Base-by-base conservation (phyloP, 192 early-diverging fungal species). In the Diversispora epigaea region DNA sequence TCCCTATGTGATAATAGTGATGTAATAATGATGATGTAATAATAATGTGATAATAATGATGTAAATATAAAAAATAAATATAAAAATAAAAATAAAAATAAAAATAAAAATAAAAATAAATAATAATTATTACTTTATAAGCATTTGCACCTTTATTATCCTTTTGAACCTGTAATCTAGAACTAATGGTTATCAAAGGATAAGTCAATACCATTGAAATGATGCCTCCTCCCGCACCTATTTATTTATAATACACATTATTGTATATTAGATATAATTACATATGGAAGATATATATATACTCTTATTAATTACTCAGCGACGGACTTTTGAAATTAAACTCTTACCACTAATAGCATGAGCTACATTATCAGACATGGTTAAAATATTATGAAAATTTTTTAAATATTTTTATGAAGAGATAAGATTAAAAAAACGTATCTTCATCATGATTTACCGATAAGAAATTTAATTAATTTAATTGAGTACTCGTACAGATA, bases 151-250 rank as follows among this genome's bases (percentile, higher is more conserved):
- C 84, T 46, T 79, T 73, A 57, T 77, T 84, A 73, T 87, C 85
- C 80, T 89, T 88, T 80, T 94, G 91, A 7, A 93, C 93, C 72
- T 94, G 93, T 21, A 93, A 86, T 70, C 91, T 88, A 74, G 88
- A 91, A 80, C 88, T 95, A 81, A 92, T 86, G 50, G 89, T 91
- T 63, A 89, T 90, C 77, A 91, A 81, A 74, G 96, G 95, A 83
- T 98, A 99, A 11, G 97, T 98, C 77, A 96, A 85, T 15, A 89
- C 89, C 96, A 98, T 98, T 68, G 92, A 89, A 83, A 92, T 87
- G 78, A 95, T 93, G 77, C 93, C 93, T 76, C 93, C 93, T 71
- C 91, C 93, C 73, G 93, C 93, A 79, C 92, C 88, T 91, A 70
- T 71, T 14, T 32, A 32, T 32, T 32, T 32, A 32, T 32, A 32